Percentiles rank a stretch among this genome's conserved stretches.
Evolutionary conservation across 73 alveolate species (phyloP).

Genomic region (Paramecium octaurelia): DNA sequence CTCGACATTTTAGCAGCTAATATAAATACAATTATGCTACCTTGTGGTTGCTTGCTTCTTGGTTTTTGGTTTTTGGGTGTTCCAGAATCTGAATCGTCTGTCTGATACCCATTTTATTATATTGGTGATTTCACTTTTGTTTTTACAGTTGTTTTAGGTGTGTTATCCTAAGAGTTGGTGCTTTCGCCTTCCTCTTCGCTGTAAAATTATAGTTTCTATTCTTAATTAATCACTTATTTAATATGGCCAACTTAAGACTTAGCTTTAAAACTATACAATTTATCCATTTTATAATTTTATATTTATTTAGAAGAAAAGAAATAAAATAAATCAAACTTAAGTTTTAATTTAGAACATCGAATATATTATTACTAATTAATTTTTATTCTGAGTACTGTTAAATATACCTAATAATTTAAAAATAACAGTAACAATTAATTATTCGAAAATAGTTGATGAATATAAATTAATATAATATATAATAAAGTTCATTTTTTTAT

Average conservation of each 20-base stretch:
- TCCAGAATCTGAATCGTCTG: slow-evolving; percentile 41
- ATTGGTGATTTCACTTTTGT: not conserved
- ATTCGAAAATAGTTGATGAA: not conserved
- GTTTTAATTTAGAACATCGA: not conserved
- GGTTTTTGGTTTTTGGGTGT: not conserved
- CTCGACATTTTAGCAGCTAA: not conserved
- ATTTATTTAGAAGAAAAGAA: not conserved
- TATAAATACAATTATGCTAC: not conserved
- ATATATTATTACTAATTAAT: not conserved
- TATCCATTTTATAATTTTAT: not conserved
- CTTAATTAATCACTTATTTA: not conserved
- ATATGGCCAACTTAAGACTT: slow-evolving; percentile 5
- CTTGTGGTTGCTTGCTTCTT: not conserved
- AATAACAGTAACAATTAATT: not conserved
- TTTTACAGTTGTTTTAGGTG: not conserved
- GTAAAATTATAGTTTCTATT: slow-evolving; percentile 1
- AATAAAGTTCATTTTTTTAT: not conserved
- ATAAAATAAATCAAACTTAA: not conserved
- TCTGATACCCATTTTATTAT: slow-evolving; percentile 1
- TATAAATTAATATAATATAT: not conserved
- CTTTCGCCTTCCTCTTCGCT: slow-evolving; percentile 45
- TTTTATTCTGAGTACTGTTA: not conserved
- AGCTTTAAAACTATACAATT: slow-evolving; percentile 24
- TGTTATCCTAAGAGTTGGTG: not conserved
- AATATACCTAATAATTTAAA: not conserved